A percentile compares a stretch with the other conserved stretches of the same genome.
Conservation (phyloP, 2,329 filamentous ascomycete species). For the Neopestalotiopsis clavispora region DNA sequence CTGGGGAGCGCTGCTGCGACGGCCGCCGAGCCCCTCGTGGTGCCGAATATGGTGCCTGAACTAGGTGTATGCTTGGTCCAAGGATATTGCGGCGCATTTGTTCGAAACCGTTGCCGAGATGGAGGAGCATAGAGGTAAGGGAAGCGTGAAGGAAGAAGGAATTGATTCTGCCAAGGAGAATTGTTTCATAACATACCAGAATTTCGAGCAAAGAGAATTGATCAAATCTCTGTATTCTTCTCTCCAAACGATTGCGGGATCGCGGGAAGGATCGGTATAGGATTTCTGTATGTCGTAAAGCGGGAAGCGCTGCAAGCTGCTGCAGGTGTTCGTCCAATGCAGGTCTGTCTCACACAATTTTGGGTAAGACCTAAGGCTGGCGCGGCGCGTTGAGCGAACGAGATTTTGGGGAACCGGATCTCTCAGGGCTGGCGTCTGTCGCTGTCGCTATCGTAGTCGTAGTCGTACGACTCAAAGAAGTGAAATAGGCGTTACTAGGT, state of each 20-base stretch:
- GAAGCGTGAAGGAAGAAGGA: neutral
- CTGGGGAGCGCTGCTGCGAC: neutral
- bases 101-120: neutral
- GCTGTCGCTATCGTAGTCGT: neutral
- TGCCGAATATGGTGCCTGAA: neutral
- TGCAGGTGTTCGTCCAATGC: neutral
- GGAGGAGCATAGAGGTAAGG: neutral
- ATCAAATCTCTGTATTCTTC: neutral
- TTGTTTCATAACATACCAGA: neutral
- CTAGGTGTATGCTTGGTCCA: neutral
- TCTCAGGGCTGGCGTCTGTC: neutral
- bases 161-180: neutral
- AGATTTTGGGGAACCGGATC: neutral
- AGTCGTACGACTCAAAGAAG: neutral
- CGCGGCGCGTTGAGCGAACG: conserved; percentile 5
- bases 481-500: neutral
- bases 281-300: neutral
- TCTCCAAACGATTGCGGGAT: neutral
- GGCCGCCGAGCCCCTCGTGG: neutral
- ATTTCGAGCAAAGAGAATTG: neutral
- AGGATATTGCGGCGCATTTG: neutral
- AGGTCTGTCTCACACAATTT: neutral
- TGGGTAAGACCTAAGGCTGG: neutral
- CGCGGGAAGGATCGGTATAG: neutral
- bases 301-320: neutral